Conservation (phyloP, 2,329 filamentous ascomycete species). For the Rhynchosporium agropyri region DNA sequence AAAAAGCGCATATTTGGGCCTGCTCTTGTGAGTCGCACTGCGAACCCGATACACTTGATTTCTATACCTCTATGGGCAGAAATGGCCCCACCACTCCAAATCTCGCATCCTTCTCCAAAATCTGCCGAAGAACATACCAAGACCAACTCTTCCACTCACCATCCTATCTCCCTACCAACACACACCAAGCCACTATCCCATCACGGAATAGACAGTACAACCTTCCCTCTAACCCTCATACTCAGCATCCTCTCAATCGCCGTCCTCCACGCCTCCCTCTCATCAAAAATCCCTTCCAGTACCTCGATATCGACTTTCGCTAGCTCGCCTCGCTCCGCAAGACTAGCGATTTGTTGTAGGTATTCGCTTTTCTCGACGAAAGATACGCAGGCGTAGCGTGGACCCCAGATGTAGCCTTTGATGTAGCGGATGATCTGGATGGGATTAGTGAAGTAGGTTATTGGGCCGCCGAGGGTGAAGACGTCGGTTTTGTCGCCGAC, state of each 20-base stretch:
- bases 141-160: background rate
- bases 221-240: conserved; percentile 31
- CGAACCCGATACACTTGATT: too few species aligned
- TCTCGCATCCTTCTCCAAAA: too few species aligned
- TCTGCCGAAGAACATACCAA: too few species aligned
- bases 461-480: conserved; percentile 34
- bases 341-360: conserved; percentile 29
- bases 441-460: conserved; percentile 38
- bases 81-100: too few species aligned
- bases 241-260: conserved; percentile 32
- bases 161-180: background rate
- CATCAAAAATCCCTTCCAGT: conserved; percentile 33
- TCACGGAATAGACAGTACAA: conserved; percentile 33
- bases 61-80: too few species aligned
- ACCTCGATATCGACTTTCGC: conserved; percentile 32
- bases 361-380: conserved; percentile 25
- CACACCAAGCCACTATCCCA: background rate
- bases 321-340: conserved; percentile 33
- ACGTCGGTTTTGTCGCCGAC: conserved; percentile 39
- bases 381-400: conserved; percentile 37
- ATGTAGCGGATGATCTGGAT: conserved; percentile 36
- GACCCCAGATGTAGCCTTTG: conserved; percentile 38
- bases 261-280: conserved; percentile 33
- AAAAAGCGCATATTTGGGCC: too few species aligned
- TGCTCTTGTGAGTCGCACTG: too few species aligned